Evolutionary conservation across 768 basidiomycete genomes (phyloP), one percentile per base, ranked within the genome.

Genomic region (Zangia roseola): DNA sequence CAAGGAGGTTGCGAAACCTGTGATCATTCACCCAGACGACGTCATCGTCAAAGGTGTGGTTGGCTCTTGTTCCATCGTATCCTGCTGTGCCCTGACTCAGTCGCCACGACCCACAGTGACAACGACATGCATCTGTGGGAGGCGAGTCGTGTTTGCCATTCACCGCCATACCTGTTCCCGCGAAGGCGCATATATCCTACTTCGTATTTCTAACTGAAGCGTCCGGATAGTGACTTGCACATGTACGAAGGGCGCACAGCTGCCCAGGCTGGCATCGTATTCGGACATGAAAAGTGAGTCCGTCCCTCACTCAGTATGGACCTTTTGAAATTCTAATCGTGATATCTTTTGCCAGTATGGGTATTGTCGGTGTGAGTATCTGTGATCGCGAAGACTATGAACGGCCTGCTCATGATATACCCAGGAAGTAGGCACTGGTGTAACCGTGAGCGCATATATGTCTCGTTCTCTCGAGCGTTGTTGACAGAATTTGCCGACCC

Each of bases 231-330:
- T 19, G 47, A 48, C 25, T 21, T 35, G 23, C 47, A 41, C 30
- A 41, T 48, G 40, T 48, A 35, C n/a, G 40, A 41, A 10, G 31
- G 47, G 21, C 45, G 45, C 34, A 51, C 45, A 5, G 45, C 35
- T 14, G 35, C 39, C 10, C 31, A 47, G 31, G 23, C 46, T 20
- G 46, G 46, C 28, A 47, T 47, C 17, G 46, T 47, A 10, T 47
- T 40, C 31, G 40, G 50, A 14, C 51, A 52, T 24, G 47, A 52
- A 31, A 49, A 49, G 47, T 49, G 34, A 19, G 51, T 33, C 10
- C 14, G 19, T 9, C 21, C 9, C 16, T 35, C 13, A 4, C 10
- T 14, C 19, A n/a, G n/a, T n/a, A n/a, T n/a, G n/a, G 17, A 20
- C 10, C 5, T 33, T 12, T 19, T 33, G 12, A 10, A 28, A 33